phyloP scores from a whole-genome alignment of 1,284 basidiomycete genomes.

The Tilletiopsis washingtonensis region DNA sequence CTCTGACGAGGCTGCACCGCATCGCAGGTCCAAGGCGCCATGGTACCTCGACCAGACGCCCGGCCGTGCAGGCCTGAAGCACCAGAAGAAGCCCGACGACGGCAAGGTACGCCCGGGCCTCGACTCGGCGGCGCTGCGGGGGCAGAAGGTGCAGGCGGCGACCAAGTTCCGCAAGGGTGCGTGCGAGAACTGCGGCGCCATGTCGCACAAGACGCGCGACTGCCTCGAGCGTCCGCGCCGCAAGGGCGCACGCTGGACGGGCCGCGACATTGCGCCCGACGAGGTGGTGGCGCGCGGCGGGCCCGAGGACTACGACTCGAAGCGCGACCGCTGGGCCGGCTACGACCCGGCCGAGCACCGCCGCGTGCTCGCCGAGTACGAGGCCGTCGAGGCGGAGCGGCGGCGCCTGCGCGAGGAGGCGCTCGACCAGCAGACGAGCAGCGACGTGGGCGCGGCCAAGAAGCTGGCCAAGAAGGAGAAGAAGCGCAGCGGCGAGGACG shows the following conservation, averaged over 20 bases:
- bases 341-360: constrained; percentile 84
- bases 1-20: too few species aligned
- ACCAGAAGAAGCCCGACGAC: constrained; percentile 69
- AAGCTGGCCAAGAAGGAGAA: constrained; percentile 74
- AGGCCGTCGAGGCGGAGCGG: constrained; percentile 76
- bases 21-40: constrained; percentile 76
- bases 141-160: constrained; percentile 73
- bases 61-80: constrained; percentile 72
- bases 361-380: constrained; percentile 83
- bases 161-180: constrained; percentile 96
- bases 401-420: constrained; percentile 86
- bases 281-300: constrained; percentile 63
- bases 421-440: constrained; percentile 79
- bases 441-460: constrained; percentile 55
- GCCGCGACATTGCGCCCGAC: constrained; percentile 81
- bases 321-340: constrained; percentile 97
- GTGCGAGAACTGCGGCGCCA: constrained; percentile 96
- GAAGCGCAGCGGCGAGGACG: constrained; percentile 21
- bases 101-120: constrained; percentile 63
- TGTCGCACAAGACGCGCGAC: constrained; percentile 83
- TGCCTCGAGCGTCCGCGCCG: constrained; percentile 93
- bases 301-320: constrained; percentile 72
- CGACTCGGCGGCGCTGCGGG: constrained; percentile 85
- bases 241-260: constrained; percentile 89
- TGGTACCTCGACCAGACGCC: constrained; percentile 82